Percentiles rank a stretch among this genome's conserved stretches.
These are phyloP conservation scores for Pichia manshurica DNA, from an alignment of 805 yeast genomes.

Conservation along the genomic window DNA sequence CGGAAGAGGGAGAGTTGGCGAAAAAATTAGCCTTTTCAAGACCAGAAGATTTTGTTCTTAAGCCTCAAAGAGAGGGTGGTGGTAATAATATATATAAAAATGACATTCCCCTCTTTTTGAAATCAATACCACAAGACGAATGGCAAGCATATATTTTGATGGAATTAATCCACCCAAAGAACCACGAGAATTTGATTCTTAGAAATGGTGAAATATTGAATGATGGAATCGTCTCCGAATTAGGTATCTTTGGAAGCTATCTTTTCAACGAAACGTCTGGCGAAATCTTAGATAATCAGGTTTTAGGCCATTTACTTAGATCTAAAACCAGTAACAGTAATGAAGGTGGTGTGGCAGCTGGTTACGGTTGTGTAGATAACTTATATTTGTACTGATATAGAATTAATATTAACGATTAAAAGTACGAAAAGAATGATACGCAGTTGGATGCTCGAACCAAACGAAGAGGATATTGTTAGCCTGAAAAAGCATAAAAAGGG, in stretches of 20 bases:
- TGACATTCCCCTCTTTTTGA: slow-evolving; percentile 72
- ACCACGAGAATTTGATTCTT: slow-evolving; percentile 60
- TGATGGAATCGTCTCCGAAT: slow-evolving; percentile 83
- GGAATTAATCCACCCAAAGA: slow-evolving; percentile 85
- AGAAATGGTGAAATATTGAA: slow-evolving; percentile 54
- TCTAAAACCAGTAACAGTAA: slow-evolving; percentile 81
- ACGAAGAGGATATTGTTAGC: too few relatives aligned
- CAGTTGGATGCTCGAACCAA: too few relatives aligned
- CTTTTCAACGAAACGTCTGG: slow-evolving; percentile 65
- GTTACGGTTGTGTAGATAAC: slow-evolving; percentile 94
- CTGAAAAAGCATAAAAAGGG: not conserved
- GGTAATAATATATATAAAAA: slow-evolving; percentile 90
- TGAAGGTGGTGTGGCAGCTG: slow-evolving; percentile 99
- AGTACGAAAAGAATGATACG: too few relatives aligned
- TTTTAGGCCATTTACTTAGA: slow-evolving; percentile 81
- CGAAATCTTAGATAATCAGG: slow-evolving; percentile 52
- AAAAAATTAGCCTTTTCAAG: slow-evolving; percentile 57
- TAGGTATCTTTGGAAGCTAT: slow-evolving; percentile 85
- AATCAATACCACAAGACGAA: slow-evolving; percentile 51
- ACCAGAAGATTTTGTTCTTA: slow-evolving; percentile 75
- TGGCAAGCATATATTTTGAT: slow-evolving; percentile 92
- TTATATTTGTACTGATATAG: slow-evolving; percentile 43
- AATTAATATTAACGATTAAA: not conserved
- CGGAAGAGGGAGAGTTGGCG: slow-evolving; percentile 57
- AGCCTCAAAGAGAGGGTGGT: slow-evolving; percentile 99